These are phyloP conservation scores for Crithidia expoeki DNA, from an alignment of 208 protist species.

Conservation along the genomic window DNA sequence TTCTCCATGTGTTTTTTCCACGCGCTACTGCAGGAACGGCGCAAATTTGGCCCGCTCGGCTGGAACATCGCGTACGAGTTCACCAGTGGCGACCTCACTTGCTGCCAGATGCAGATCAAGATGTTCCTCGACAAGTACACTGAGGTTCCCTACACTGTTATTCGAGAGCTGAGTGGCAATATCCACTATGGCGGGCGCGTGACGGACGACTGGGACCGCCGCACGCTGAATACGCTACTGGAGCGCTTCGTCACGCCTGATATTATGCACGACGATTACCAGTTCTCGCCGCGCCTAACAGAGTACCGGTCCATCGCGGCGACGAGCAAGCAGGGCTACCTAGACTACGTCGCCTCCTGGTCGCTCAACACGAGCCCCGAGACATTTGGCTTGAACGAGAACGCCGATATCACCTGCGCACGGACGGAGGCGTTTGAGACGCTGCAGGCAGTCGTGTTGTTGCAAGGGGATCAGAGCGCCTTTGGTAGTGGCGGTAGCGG, in stretches of 20 bases:
- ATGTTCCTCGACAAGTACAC: slow-evolving; percentile 97
- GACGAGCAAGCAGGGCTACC: slow-evolving; percentile 82
- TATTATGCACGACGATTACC: slow-evolving; percentile 92
- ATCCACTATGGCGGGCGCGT: slow-evolving; percentile 99
- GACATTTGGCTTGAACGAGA: slow-evolving; percentile 97
- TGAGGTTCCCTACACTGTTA: slow-evolving; percentile 97
- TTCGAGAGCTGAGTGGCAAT: slow-evolving; percentile 95
- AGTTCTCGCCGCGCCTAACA: slow-evolving; percentile 78
- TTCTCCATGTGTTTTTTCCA: slow-evolving; percentile 99
- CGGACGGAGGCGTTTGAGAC: slow-evolving; percentile 93
- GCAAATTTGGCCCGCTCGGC: slow-evolving; percentile 98
- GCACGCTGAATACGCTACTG: slow-evolving; percentile 95
- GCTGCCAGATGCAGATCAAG: slow-evolving; percentile 92
- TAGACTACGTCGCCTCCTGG: slow-evolving; percentile 92
- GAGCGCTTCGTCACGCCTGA: slow-evolving; percentile 90
- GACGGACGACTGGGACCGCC: slow-evolving; percentile 98
- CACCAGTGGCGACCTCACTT: slow-evolving; percentile 95
- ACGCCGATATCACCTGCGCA: slow-evolving; percentile 97
- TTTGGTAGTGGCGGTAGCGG: too few species aligned
- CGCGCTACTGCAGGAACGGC: slow-evolving; percentile 96
- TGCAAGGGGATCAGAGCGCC: slow-evolving; percentile 71
- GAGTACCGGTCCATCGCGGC: slow-evolving; percentile 84
- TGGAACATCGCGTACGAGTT: slow-evolving; percentile 99
- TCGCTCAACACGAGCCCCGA: slow-evolving; percentile 95
- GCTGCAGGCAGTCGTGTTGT: slow-evolving; percentile 79